Base-by-base conservation (phyloP, 179 eudicot species). In the Vitellaria paradoxa region DNA sequence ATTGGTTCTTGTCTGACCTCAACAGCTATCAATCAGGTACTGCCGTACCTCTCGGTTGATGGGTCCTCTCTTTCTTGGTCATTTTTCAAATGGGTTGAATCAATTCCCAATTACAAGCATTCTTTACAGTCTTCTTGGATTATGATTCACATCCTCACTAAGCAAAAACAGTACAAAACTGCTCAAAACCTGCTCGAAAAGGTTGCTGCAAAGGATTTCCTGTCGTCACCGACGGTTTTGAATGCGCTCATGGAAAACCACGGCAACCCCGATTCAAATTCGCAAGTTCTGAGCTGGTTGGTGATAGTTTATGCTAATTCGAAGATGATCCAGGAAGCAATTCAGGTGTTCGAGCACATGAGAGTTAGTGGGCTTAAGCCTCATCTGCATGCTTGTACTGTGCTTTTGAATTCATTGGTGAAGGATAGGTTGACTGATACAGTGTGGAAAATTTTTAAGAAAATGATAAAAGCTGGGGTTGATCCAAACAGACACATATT, bases 261-360 rank as follows among this genome's bases (percentile, higher is more conserved):
- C 9, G 76, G 70, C 78, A 87, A 87, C 62, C 80, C 80, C 7
- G 84, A 82, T 75, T 86, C 80, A 53, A 91, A 89, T 81, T 86
- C 97, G 8, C 99, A 90, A 56, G 85, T 90, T 82, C 86, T 95
- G 83, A 95, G 99, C 82, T 95, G 99, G 97, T 86, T 95, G 86
- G 90, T 95, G 82, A 90, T 95, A 68, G 79, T 80, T 65, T 95
- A 89, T 81, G 92, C 85, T 40, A 81, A 90, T 61, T 85, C 84
- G 18, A 90, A 86, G 80, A 91, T 87, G 95, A 89, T 79, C 75
- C 88, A 87, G 18, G 95, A 95, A 77, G 96, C 93, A 30, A 80
- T 88, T 82, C 91, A 85, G 77, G 99, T 93, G 80, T 90, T 93
- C 81, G 95, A 93, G 79, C 86, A 88, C 77, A 95, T 91, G 97